Percentiles rank a stretch among this genome's conserved stretches.
These are phyloP conservation scores for Athelia psychrophila DNA, from an alignment of 1,284 basidiomycete genomes.

Conservation along the genomic window DNA sequence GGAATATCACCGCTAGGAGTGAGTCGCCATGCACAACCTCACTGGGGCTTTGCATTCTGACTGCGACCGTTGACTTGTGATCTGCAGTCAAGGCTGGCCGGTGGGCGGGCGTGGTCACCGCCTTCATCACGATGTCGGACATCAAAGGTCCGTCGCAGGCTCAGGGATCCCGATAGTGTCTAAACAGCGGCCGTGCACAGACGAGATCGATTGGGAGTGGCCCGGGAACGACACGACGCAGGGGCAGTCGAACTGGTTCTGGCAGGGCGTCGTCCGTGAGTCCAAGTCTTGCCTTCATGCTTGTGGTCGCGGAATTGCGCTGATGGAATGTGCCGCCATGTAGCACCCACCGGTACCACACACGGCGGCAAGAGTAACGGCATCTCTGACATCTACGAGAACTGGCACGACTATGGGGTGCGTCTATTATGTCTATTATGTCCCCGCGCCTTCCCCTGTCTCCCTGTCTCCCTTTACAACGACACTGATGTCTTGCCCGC, in stretches of 20 bases:
- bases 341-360: conserved; percentile 28
- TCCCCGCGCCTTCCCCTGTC: too few species aligned
- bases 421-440: conserved; percentile 16
- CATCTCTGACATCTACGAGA: conserved; percentile 58
- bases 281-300: conserved; percentile 9
- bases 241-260: conserved; percentile 79
- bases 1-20: conserved; percentile 69
- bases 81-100: conserved; percentile 63
- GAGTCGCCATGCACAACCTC: conserved; percentile 24
- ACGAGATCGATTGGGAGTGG: conserved; percentile 88
- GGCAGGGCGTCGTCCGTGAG: conserved; percentile 74
- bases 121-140: conserved; percentile 74
- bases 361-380: conserved; percentile 45
- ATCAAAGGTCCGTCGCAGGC: too few species aligned
- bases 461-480: background rate
- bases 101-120: conserved; percentile 77
- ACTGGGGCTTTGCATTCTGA: background rate
- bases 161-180: conserved; percentile 76
- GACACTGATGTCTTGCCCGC: conserved; percentile 1
- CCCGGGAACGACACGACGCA: conserved; percentile 57
- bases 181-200: too few species aligned
- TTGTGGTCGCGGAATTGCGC: too few species aligned
- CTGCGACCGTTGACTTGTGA: background rate
- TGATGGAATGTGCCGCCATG: too few species aligned
- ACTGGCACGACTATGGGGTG: conserved; percentile 78